Evolutionary conservation across 495 filamentous ascomycete species (phyloP).

Genomic region (Podospora australis): DNA sequence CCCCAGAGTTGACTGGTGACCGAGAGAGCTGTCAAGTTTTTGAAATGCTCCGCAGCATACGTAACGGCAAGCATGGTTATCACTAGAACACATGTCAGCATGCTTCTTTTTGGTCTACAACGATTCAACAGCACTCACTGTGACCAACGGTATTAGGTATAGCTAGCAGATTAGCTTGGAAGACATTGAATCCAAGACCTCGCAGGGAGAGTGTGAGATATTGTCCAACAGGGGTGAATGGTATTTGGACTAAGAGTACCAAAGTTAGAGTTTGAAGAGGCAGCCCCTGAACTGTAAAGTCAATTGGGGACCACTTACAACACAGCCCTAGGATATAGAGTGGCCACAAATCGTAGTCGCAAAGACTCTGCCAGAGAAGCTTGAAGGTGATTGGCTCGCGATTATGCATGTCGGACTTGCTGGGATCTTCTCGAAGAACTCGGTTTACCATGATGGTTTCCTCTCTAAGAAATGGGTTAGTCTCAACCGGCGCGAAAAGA

Average conservation of each 20-base stretch:
- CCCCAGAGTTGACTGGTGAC: constrained; percentile 47
- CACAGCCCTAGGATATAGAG: constrained; percentile 64
- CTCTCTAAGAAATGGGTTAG: too few relatives aligned
- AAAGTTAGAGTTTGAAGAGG: too few relatives aligned
- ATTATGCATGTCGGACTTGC: constrained; percentile 56
- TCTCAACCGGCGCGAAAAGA: background rate
- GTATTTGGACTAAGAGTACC: constrained; percentile 57
- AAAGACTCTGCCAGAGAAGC: constrained; percentile 54
- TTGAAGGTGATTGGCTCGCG: constrained; percentile 56
- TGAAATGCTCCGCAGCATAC: constrained; percentile 44
- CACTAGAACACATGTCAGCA: constrained; percentile 13
- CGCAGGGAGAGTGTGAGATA: constrained; percentile 65
- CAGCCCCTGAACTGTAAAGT: too few relatives aligned
- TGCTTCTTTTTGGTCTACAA: background rate
- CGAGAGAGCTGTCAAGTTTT: constrained; percentile 43
- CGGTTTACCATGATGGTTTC: constrained; percentile 69
- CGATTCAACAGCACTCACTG: constrained; percentile 16
- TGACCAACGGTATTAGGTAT: constrained; percentile 35
- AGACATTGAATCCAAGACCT: constrained; percentile 60
- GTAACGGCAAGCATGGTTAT: constrained; percentile 43
- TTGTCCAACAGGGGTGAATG: constrained; percentile 45
- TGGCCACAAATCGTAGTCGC: constrained; percentile 70
- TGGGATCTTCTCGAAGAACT: constrained; percentile 63
- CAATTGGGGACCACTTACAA: too few relatives aligned
- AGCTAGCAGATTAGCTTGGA: constrained; percentile 53